Evolutionary conservation across 2,329 filamentous ascomycete genomes (phyloP), one percentile per base, ranked within the genome.

Genomic region (Exophiala sideris): DNA sequence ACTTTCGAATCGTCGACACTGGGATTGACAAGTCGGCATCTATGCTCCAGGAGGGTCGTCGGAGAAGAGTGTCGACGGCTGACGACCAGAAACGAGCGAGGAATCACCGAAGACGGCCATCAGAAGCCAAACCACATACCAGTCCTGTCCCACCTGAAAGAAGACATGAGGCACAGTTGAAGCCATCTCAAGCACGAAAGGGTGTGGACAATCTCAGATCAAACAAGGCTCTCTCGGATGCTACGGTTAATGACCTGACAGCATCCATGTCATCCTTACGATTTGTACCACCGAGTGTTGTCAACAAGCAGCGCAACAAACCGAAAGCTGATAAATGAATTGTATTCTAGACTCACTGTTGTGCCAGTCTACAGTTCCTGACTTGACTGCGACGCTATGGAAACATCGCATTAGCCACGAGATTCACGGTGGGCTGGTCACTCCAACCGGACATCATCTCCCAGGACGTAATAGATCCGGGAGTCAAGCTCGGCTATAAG

Each of bases 1-100:
- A 95, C 71, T 96, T 95, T 65, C 83, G 84, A 46, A 82, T 97
- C 48, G 87, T 95, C 2, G 89, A 91, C 61, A 45, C 89, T 58
- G 94, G 94, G n/a, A 88, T 96, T 57, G 92, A 96, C 66, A 86
- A 86, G 45, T 83, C 89, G 48, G 84, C 79, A 40, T 95, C 90
- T 14, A 83, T 99, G 72, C 76, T 97, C 10, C 76, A 83, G 45
- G 80, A 85, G n/a, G 53, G 54, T 33, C 67, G 70, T 21, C 68
- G 60, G 8, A 56, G 62, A 48, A 50, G 71, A 42, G 62, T 73
- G 20, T 72, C 71, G 8, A 64, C 65, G 3, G 58, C 63, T 66
- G 66, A 36, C 65, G 70, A 47, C 55, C 71, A 51, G 61, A 67
- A 35, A 60, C 68, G 44, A 62, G 69, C 44, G 63, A 66, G 45